Evolutionary conservation across 2,329 filamentous ascomycete genomes (phyloP).

Genomic region (Pseudogymnoascus sp.): DNA sequence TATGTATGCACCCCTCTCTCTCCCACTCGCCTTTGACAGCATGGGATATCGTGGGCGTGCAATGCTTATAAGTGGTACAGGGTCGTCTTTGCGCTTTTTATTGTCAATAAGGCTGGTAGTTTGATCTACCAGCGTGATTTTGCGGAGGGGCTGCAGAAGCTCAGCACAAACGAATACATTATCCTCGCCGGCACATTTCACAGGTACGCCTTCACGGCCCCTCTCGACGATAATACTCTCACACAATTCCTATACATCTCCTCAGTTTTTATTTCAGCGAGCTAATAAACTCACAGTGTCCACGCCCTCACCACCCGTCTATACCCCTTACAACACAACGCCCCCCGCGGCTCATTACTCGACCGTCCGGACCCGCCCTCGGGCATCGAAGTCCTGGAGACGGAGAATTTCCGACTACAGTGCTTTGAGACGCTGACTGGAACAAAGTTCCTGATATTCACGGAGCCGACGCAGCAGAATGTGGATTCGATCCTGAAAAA

Average conservation of each 20-base stretch:
- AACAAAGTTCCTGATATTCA: constrained; percentile 92
- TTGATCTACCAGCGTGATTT: constrained; percentile 95
- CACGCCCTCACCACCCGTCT: constrained; percentile 61
- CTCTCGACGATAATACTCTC: not conserved
- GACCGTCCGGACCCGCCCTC: constrained; percentile 55
- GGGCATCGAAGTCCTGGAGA: constrained; percentile 87
- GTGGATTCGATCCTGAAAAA: constrained; percentile 74
- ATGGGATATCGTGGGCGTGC: not conserved
- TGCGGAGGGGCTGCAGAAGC: constrained; percentile 74
- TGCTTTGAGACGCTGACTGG: constrained; percentile 94
- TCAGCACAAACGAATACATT: constrained; percentile 92
- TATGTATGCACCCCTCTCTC: not conserved
- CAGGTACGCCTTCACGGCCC: constrained; percentile 48
- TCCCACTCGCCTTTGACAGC: not conserved
- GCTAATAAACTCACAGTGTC: constrained; percentile 37
- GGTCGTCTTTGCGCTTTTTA: constrained; percentile 90
- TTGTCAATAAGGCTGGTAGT: constrained; percentile 98
- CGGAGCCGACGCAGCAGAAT: constrained; percentile 68
- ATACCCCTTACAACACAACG: constrained; percentile 60
- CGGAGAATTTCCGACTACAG: constrained; percentile 87
- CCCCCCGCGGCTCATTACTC: constrained; percentile 16
- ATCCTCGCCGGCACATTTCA: constrained; percentile 97
- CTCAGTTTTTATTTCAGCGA: not conserved
- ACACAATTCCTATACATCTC: not conserved
- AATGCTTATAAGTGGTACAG: constrained; percentile 37